Percentiles rank a stretch among this genome's conserved stretches.
Conservation (phyloP, 441 rosid genomes). For the Gossypium schwendimanii region DNA sequence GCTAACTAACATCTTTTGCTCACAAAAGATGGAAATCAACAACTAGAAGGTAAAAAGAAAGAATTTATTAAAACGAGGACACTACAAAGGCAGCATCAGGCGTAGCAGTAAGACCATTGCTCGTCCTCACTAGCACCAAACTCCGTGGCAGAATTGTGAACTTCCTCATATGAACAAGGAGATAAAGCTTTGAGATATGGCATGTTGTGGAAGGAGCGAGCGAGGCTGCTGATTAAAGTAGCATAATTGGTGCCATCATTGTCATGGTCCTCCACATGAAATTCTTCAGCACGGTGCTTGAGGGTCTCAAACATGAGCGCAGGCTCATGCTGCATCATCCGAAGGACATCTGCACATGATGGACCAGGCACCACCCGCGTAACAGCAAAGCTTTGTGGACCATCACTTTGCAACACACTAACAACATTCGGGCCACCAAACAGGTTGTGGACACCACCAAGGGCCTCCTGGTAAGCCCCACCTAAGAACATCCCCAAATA, state of each 20-base stretch:
- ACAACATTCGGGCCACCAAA: slow-evolving; percentile 92
- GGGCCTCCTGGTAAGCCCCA: slow-evolving; percentile 97
- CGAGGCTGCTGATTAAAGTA: slow-evolving; percentile 43
- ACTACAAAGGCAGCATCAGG: slow-evolving; percentile 26
- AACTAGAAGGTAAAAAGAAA: background rate
- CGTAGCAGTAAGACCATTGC: slow-evolving; percentile 64
- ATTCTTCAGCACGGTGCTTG: slow-evolving; percentile 79
- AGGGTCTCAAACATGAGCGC: slow-evolving; percentile 85
- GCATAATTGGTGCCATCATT: slow-evolving; percentile 23
- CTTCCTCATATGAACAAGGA: slow-evolving; percentile 52
- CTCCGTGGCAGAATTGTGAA: slow-evolving; percentile 32
- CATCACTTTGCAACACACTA: slow-evolving; percentile 78
- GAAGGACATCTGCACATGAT: slow-evolving; percentile 76
- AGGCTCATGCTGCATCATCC: slow-evolving; percentile 90
- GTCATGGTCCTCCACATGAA: slow-evolving; percentile 26
- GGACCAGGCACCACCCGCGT: slow-evolving; percentile 69
- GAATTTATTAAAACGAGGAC: slow-evolving; percentile 20
- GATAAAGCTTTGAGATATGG: slow-evolving; percentile 58
- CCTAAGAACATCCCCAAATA: slow-evolving; percentile 92
- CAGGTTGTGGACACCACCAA: slow-evolving; percentile 92
- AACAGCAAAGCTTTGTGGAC: slow-evolving; percentile 83
- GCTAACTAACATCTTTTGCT: slow-evolving; percentile 21
- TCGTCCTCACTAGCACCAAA: slow-evolving; percentile 47
- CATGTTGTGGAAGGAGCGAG: slow-evolving; percentile 70
- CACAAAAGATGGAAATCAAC: slow-evolving; percentile 1